Percentiles rank a stretch among this genome's conserved stretches.
phyloP scores from a whole-genome alignment of 345 rosid genomes.

The Ricinus communis region DNA sequence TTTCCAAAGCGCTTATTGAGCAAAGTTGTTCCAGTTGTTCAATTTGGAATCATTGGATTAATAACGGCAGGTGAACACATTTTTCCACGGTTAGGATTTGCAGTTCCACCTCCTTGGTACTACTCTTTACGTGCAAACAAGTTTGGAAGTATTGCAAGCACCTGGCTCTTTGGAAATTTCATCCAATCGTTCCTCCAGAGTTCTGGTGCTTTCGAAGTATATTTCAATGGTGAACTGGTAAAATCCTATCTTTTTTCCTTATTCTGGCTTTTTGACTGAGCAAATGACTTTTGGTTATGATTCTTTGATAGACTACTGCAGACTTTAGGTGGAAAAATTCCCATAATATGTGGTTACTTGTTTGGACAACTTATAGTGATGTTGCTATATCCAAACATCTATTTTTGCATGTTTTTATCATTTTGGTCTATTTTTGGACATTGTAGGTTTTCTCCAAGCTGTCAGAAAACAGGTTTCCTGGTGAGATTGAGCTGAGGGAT shows the following conservation, averaged over 20 bases:
- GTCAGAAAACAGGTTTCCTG: constrained; percentile 32
- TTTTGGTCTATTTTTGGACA: neutral
- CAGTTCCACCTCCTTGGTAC: constrained; percentile 35
- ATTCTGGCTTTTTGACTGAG: neutral
- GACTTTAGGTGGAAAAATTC: neutral
- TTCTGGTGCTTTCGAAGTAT: constrained; percentile 39
- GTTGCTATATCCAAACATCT: neutral
- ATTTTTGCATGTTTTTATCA: neutral
- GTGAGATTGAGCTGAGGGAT: constrained; percentile 36
- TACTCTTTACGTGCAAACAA: constrained; percentile 35
- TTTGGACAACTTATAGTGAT: neutral
- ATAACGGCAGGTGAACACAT: constrained; percentile 37
- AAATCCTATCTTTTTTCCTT: neutral
- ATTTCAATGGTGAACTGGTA: constrained; percentile 34
- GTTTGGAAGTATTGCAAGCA: constrained; percentile 36
- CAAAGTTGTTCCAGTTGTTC: constrained; percentile 35
- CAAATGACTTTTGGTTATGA: neutral
- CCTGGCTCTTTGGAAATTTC: constrained; percentile 35
- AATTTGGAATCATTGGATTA: constrained; percentile 33
- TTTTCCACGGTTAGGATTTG: constrained; percentile 33
- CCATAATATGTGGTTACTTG: neutral
- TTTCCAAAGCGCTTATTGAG: constrained; percentile 27
- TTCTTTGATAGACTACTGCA: neutral
- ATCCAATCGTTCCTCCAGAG: constrained; percentile 35
- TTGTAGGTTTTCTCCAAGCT: constrained; percentile 37